Conservation (phyloP, 148 eudicot species). For the Chenopodium album region DNA sequence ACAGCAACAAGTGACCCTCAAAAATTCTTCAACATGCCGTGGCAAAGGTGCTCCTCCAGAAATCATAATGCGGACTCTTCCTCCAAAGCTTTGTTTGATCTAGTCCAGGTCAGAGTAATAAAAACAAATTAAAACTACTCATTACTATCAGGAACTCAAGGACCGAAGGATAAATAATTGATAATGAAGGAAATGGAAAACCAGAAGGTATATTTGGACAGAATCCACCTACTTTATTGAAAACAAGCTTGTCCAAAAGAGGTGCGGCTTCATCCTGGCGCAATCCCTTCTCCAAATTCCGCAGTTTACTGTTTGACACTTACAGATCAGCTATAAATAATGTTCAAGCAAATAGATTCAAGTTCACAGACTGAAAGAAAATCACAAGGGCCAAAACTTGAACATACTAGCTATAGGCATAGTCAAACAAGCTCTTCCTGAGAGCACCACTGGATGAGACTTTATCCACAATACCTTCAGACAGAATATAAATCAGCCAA, state of each 20-base stretch:
- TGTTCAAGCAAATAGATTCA: neutral
- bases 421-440: slow-evolving; percentile 67
- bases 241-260: slow-evolving; percentile 78
- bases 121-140: neutral
- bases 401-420: slow-evolving; percentile 88
- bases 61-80: slow-evolving; percentile 69
- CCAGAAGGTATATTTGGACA: neutral
- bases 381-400: neutral
- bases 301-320: slow-evolving; percentile 59
- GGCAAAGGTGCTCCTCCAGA: slow-evolving; percentile 99
- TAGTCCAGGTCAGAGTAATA: slow-evolving; percentile 20
- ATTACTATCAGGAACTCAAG: neutral
- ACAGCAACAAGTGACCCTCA: slow-evolving; percentile 81
- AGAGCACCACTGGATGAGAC: slow-evolving; percentile 64
- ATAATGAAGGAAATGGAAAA: neutral
- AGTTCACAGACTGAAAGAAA: neutral
- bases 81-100: slow-evolving; percentile 95
- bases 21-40: slow-evolving; percentile 86
- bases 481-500: neutral
- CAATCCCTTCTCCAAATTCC: slow-evolving; percentile 86
- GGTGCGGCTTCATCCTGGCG: slow-evolving; percentile 90
- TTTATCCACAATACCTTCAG: slow-evolving; percentile 72
- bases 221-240: slow-evolving; percentile 58
- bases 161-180: neutral
- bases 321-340: slow-evolving; percentile 10